Conservation (phyloP, 345 rosid species). For the Populus pruinosa region DNA sequence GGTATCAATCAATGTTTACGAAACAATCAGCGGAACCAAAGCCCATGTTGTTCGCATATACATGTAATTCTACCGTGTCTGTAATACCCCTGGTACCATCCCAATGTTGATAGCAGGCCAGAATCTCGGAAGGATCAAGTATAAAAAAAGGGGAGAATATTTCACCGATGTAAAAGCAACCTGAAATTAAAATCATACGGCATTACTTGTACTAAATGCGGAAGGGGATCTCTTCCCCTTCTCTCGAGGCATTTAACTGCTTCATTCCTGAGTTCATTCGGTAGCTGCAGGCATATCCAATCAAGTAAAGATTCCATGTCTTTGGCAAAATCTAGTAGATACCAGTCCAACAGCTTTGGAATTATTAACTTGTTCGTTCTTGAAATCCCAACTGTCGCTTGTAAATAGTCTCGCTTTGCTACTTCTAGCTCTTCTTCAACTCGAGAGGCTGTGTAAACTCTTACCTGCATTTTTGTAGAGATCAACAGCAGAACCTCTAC, state of each 20-base stretch:
- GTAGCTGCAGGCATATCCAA: slow-evolving; percentile 87
- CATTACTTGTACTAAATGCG: slow-evolving; percentile 58
- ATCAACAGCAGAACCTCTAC: neutral
- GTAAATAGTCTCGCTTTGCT: slow-evolving; percentile 77
- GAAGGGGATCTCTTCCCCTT: slow-evolving; percentile 41
- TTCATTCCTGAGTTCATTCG: slow-evolving; percentile 54
- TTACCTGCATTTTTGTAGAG: slow-evolving; percentile 44
- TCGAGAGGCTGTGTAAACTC: slow-evolving; percentile 65
- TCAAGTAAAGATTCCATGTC: slow-evolving; percentile 78
- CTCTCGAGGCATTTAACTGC: slow-evolving; percentile 56
- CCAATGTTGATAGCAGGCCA: neutral
- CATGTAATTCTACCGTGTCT: slow-evolving; percentile 6
- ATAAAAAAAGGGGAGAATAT: too few species aligned
- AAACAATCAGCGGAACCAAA: slow-evolving; percentile 4
- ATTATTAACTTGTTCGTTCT: slow-evolving; percentile 59
- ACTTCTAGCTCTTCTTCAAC: slow-evolving; percentile 79
- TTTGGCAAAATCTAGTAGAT: slow-evolving; percentile 77
- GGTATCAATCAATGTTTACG: neutral
- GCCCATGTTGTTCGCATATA: neutral
- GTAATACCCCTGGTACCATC: too few species aligned
- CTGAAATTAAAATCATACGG: slow-evolving; percentile 82
- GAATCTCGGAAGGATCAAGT: neutral
- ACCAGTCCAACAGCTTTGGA: slow-evolving; percentile 88
- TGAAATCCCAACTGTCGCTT: slow-evolving; percentile 76
- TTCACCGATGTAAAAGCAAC: slow-evolving; percentile 19